These are phyloP conservation scores for Entomophthora muscae DNA, from an alignment of 371 early-diverging fungal species.

Conservation along the genomic window DNA sequence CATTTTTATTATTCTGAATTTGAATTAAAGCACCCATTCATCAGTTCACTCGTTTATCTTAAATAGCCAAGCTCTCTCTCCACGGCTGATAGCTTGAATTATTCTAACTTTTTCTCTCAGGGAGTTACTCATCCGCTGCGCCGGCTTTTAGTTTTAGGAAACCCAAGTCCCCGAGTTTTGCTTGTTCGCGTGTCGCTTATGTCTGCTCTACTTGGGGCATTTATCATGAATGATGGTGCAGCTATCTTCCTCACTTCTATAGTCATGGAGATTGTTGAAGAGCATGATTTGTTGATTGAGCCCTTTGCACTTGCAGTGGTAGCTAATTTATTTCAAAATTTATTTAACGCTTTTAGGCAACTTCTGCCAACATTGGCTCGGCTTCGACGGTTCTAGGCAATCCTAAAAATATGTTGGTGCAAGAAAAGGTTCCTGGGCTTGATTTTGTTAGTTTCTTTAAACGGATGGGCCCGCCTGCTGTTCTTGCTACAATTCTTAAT, in stretches of 20 bases:
- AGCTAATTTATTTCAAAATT: background rate
- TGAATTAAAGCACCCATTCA: too few species aligned
- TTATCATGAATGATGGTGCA: constrained; percentile 10
- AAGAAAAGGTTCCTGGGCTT: constrained; percentile 1
- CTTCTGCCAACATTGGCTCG: constrained; percentile 12
- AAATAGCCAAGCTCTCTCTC: too few species aligned
- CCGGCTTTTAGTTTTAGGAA: constrained; percentile 2
- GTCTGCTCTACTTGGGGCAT: constrained; percentile 8
- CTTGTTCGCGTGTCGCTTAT: constrained; percentile 8
- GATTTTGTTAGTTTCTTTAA: constrained; percentile 5
- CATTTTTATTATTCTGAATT: too few species aligned
- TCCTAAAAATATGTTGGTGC: constrained; percentile 9
- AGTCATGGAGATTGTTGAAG: constrained; percentile 11
- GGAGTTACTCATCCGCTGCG: constrained; percentile 2
- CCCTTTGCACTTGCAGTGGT: constrained; percentile 11
- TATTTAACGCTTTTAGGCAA: constrained; percentile 5
- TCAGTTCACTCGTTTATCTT: too few species aligned
- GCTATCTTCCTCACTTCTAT: constrained; percentile 8
- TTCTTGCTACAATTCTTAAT: constrained; percentile 9
- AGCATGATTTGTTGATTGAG: constrained; percentile 9
- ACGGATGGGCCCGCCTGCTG: constrained; percentile 7
- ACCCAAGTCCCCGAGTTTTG: constrained; percentile 5
- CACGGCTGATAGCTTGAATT: too few species aligned
- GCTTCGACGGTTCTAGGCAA: constrained; percentile 11
- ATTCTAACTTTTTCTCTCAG: background rate